Percentiles rank a stretch among this genome's conserved stretches.
Conservation (phyloP, 192 early-diverging fungal genomes). For the Globomyces pollinis-pini region DNA sequence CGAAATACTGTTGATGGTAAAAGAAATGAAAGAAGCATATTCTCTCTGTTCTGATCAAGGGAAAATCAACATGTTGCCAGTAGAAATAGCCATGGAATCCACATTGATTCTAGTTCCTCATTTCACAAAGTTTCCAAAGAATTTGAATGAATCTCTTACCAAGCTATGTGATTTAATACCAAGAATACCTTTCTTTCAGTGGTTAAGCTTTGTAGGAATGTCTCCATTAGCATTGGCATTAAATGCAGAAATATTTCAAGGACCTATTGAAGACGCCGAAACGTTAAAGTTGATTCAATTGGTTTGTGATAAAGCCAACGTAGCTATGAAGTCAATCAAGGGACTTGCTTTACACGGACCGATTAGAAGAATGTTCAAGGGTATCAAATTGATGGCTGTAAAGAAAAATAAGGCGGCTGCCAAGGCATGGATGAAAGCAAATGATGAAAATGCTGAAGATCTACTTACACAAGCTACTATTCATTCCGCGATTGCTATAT, state of each 20-base stretch:
- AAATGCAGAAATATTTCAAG: not conserved
- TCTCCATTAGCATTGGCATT: not conserved
- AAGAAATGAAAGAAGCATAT: conserved; percentile 7
- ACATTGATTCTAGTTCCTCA: not conserved
- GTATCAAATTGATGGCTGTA: conserved; percentile 1
- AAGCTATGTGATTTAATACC: not conserved
- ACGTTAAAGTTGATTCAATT: not conserved
- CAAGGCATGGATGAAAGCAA: conserved; percentile 8
- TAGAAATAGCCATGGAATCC: not conserved
- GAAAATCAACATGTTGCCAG: not conserved
- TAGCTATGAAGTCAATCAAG: conserved; percentile 11
- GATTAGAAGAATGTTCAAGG: conserved; percentile 16
- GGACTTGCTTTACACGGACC: not conserved
- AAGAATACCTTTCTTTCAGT: conserved; percentile 7
- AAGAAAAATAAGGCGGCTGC: conserved; percentile 2
- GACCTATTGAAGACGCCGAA: not conserved
- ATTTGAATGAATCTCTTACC: not conserved
- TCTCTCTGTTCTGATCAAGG: not conserved
- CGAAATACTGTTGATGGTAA: conserved; percentile 15
- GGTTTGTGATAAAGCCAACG: conserved; percentile 1
- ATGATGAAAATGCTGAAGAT: conserved; percentile 6
- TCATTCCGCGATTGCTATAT: not conserved
- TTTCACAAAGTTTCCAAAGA: not conserved
- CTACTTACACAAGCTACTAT: not conserved
- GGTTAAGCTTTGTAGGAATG: not conserved